Evolutionary conservation across 306 rosid genomes (phyloP).

Genomic region (Medicago lupulina): DNA sequence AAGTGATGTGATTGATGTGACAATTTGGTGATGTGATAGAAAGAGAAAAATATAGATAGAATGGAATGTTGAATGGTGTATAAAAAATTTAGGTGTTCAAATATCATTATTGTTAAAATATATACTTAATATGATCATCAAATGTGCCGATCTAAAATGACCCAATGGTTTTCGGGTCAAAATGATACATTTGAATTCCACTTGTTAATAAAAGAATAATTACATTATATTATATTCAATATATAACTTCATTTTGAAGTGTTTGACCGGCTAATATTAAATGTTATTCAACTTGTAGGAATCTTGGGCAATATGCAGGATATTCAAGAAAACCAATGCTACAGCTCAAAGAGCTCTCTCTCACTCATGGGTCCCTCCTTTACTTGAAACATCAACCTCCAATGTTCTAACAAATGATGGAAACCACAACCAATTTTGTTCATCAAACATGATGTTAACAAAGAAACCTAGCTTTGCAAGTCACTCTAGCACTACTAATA

Average conservation of each 20-base stretch:
- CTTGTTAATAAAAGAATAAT: not conserved
- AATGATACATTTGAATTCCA: not conserved
- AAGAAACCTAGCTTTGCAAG: constrained; percentile 44
- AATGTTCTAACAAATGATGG: constrained; percentile 45
- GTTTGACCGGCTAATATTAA: not conserved
- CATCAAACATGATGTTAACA: constrained; percentile 41
- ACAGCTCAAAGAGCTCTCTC: constrained; percentile 77
- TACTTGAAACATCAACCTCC: constrained; percentile 50
- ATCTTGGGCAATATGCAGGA: constrained; percentile 93
- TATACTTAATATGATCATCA: no score
- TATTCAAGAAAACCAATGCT: constrained; percentile 82
- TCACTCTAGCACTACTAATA: constrained; percentile 47
- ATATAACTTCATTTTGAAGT: not conserved
- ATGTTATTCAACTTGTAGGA: constrained; percentile 57
- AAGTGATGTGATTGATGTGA: no score
- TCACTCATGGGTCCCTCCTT: constrained; percentile 71
- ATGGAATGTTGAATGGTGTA: no score
- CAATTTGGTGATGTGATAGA: no score
- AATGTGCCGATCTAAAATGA: not conserved
- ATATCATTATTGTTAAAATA: no score
- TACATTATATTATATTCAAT: not conserved
- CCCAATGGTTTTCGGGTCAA: not conserved
- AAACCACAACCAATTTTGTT: constrained; percentile 49
- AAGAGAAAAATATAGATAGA: no score
- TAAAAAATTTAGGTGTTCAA: no score